Evolutionary conservation across 2,329 filamentous ascomycete species (phyloP).

Genomic region (Paraconiothyrium sp.): DNA sequence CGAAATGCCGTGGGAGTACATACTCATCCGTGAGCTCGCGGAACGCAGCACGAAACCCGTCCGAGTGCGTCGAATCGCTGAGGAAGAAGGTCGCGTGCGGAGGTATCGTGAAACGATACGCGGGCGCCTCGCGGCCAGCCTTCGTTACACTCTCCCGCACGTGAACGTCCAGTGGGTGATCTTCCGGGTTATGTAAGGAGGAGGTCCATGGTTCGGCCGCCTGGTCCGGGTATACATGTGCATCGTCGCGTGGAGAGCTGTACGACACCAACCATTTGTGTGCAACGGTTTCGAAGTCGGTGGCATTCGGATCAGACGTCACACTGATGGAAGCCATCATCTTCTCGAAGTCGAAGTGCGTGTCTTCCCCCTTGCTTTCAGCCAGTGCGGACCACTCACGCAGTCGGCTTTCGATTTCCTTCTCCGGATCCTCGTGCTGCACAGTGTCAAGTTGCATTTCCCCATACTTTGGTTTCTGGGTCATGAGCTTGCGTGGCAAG

Average conservation of each 20-base stretch:
- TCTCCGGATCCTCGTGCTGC: constrained; percentile 36
- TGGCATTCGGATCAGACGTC: constrained; percentile 31
- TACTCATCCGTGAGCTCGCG: constrained; percentile 47
- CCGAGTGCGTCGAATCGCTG: constrained; percentile 54
- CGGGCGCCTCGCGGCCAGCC: constrained; percentile 16
- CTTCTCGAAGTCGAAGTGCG: constrained; percentile 41
- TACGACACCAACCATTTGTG: constrained; percentile 40
- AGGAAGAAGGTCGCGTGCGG: constrained; percentile 60
- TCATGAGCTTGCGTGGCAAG: constrained; percentile 33
- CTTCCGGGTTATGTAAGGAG: constrained; percentile 42
- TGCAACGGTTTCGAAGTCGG: constrained; percentile 23
- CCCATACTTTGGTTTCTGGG: constrained; percentile 27
- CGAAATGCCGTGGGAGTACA: constrained; percentile 63
- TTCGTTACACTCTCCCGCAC: constrained; percentile 26
- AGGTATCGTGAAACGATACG: constrained; percentile 57
- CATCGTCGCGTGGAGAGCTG: constrained; percentile 29
- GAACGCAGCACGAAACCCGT: constrained; percentile 50
- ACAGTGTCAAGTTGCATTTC: constrained; percentile 19
- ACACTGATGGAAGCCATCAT: constrained; percentile 48
- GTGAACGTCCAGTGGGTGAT: constrained; percentile 35
- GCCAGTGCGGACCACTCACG: constrained; percentile 38
- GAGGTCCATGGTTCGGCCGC: constrained; percentile 37
- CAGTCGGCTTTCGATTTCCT: constrained; percentile 39
- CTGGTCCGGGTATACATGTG: constrained; percentile 15
- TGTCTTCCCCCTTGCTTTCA: constrained; percentile 35